Evolutionary conservation across 2,329 filamentous ascomycete genomes (phyloP), one percentile per base, ranked within the genome.

Genomic region (Talaromyces islandicus): DNA sequence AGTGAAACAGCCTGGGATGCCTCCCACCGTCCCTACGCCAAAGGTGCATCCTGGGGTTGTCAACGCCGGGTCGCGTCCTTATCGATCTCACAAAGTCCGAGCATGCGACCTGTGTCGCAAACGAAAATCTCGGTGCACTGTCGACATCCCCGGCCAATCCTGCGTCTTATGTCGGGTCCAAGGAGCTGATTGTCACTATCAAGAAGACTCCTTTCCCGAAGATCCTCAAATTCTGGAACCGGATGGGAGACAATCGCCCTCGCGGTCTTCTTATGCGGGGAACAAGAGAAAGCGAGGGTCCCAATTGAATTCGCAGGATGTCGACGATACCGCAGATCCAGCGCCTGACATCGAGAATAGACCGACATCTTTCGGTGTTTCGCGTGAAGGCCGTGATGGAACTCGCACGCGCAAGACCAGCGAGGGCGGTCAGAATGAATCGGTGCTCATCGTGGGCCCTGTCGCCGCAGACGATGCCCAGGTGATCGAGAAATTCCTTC

Each of bases 91-190:
- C 71, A 80, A 85, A 62, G 80, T 82, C 43, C 83, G 84, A 55
- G 85, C 85, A 9, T 87, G 85, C 71, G 73, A 83, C 57, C 74
- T 83, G 14, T 88, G 85, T 67, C 79, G 85, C 57, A 80, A 80
- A 62, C 80, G 85, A 62, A 87, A 87, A 69, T 85, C 83, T 2
- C 78, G 85, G 64, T 87, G 85, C 68, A 85, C 83, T 19, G 80
- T 84, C 29, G 83, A 85, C 65, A 72, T 81, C 14, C 77, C 78
- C 4, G 77, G 80, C 1, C 73, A 80, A 56, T 77, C 77, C 7
- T 87, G 85, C 65, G 71, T 85, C 9, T 78, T 86, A 67, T 87
- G 85, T 69, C 80, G 80, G 43, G 80, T 83, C 21, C 83, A 86
- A 65, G 79, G 80, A 9, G 84, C 83, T 5, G 80, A 83, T 25